These are phyloP conservation scores for Castanea sativa DNA, from an alignment of 306 rosid species.

Conservation along the genomic window DNA sequence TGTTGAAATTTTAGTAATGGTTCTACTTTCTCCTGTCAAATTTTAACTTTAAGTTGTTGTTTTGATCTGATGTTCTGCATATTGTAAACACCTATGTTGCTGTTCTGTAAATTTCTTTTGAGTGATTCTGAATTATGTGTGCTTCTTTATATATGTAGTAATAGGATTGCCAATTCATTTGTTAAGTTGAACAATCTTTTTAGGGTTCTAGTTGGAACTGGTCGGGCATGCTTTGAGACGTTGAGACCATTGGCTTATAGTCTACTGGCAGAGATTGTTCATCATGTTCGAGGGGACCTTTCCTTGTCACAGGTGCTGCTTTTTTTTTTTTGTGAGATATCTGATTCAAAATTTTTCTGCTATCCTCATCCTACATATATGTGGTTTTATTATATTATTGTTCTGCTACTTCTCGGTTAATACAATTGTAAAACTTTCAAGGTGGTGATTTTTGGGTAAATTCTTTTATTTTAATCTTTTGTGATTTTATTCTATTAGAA, in stretches of 20 bases:
- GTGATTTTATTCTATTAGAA: no score
- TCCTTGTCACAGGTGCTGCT: constrained; percentile 74
- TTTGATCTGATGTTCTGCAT: background rate
- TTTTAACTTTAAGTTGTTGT: background rate
- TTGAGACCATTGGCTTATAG: constrained; percentile 96
- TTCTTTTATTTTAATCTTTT: no score
- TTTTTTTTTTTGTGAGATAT: constrained; percentile 1
- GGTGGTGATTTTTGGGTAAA: background rate
- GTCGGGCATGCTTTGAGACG: constrained; percentile 97
- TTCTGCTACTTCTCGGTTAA: background rate
- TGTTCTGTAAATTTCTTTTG: background rate
- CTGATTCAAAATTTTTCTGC: background rate
- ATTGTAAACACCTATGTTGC: background rate
- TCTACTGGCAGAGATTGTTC: constrained; percentile 97
- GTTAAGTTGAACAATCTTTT: constrained; percentile 11
- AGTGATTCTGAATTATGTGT: background rate
- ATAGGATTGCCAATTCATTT: background rate
- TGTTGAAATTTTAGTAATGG: background rate
- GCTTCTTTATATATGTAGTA: background rate
- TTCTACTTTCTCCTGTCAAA: background rate
- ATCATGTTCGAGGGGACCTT: constrained; percentile 94
- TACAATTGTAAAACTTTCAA: background rate
- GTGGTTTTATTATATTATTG: constrained; percentile 6
- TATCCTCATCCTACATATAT: constrained; percentile 10
- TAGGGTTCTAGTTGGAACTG: constrained; percentile 96